Base-by-base conservation (phyloP, 2,329 filamentous ascomycete genomes). In the Cytospora piceae region DNA sequence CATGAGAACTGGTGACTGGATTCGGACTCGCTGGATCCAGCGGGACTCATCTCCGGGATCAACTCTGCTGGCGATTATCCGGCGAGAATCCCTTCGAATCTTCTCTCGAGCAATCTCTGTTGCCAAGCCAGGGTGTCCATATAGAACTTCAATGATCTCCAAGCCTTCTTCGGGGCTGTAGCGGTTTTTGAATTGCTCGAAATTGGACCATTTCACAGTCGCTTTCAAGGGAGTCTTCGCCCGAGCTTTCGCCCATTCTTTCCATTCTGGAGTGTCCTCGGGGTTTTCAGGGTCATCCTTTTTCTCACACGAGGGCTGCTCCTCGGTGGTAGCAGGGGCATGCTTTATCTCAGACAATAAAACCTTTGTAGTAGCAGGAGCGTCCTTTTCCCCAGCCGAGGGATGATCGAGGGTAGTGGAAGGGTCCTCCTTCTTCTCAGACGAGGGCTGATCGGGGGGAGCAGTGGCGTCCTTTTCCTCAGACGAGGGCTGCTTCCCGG, bases 151-250 rank as follows among this genome's bases (percentile, higher is more conserved):
- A 22, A 72, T 68, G 61, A 68, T 68, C n/a, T 67, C 64, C 14
- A 68, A 46, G 2, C 67, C 70, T 17, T 70, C 66, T 3, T 70
- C 61, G 0, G 58, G 54, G 22, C 57, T 55, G 46, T 69, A 71
- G 22, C 67, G 66, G 58, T 72, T 73, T 59, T 71, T 73, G 68
- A 73, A 73, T 15, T 70, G 60, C 14, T 66, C 57, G 59, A 68
- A 69, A 37, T 70, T 58, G 73, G 39, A 57, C 61, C 61, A 63
- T 24, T 52, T 63, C 20, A 63, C 54, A 15, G 22, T 32, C n/a
- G 42, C 42, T 7, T 58, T 57, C 54, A 29, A 24, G 20, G 61
- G 54, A 27, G 51, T 4, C 15, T 58, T 51, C 17, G 24, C 56
- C 8, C 53, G 37, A 7, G 20, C 32, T 15, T 49, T 27, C n/a